These are phyloP conservation scores for Cicer judaicum DNA, from an alignment of 306 rosid species.

Conservation along the genomic window DNA sequence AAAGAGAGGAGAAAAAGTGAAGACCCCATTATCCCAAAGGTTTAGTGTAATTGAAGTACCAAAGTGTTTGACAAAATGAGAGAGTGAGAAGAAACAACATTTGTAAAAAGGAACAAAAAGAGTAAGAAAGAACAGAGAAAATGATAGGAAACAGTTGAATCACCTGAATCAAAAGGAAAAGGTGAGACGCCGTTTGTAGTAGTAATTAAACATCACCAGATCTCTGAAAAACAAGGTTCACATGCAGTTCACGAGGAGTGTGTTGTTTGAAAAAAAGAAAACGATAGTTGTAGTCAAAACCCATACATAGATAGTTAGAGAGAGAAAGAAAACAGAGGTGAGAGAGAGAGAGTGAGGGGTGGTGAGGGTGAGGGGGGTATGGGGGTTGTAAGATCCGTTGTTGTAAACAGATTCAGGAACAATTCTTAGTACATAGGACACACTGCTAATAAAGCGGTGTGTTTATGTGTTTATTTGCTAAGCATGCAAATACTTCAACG, in stretches of 20 bases:
- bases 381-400: slow-evolving; percentile 68
- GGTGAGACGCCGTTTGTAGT: slow-evolving; percentile 52
- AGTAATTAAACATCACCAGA: slow-evolving; percentile 62
- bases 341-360: slow-evolving; percentile 15
- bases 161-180: slow-evolving; percentile 72
- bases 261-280: slow-evolving; percentile 50
- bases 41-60: slow-evolving; percentile 44
- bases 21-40: slow-evolving; percentile 51
- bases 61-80: slow-evolving; percentile 42
- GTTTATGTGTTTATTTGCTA: slow-evolving; percentile 61
- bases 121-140: slow-evolving; percentile 9
- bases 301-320: slow-evolving; percentile 26
- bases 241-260: slow-evolving; percentile 81
- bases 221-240: slow-evolving; percentile 70
- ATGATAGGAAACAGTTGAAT: slow-evolving; percentile 53
- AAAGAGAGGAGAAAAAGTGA: slow-evolving; percentile 47
- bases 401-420: slow-evolving; percentile 54
- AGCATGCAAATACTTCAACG: slow-evolving; percentile 56
- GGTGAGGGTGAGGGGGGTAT: slow-evolving; percentile 3
- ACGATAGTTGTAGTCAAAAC: slow-evolving; percentile 48
- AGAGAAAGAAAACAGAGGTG: slow-evolving; percentile 21
- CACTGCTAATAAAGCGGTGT: slow-evolving; percentile 68
- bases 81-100: slow-evolving; percentile 50
- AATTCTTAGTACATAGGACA: slow-evolving; percentile 55
- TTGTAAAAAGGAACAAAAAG: slow-evolving; percentile 38